These are phyloP conservation scores for Biancaea sappan DNA, from an alignment of 306 rosid genomes.

Conservation along the genomic window DNA sequence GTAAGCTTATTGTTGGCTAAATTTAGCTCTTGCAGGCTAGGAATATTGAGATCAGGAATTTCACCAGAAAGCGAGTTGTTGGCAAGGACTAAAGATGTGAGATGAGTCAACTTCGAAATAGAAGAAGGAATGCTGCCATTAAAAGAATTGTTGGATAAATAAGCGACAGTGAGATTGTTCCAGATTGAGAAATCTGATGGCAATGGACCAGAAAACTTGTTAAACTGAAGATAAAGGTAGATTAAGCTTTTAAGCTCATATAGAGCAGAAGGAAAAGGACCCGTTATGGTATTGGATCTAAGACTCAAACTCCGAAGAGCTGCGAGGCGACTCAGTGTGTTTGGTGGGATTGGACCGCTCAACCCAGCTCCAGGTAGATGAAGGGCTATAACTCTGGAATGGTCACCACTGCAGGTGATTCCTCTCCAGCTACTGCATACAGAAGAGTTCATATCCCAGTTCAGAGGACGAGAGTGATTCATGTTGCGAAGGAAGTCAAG, in stretches of 20 bases:
- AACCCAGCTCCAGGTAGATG: constrained; percentile 62
- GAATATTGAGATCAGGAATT: constrained; percentile 62
- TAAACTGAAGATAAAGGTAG: constrained; percentile 56
- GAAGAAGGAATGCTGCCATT: constrained; percentile 78
- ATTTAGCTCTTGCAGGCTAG: constrained; percentile 59
- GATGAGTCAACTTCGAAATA: constrained; percentile 63
- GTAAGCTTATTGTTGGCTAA: constrained; percentile 69
- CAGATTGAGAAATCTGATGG: constrained; percentile 74
- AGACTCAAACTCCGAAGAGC: constrained; percentile 64
- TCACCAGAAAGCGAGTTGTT: constrained; percentile 76
- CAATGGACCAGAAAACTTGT: constrained; percentile 74
- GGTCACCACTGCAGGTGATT: constrained; percentile 59
- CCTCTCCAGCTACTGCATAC: constrained; percentile 78
- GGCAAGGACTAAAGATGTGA: constrained; percentile 59
- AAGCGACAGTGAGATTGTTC: constrained; percentile 55
- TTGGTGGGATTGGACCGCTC: constrained; percentile 64
- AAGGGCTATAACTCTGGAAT: constrained; percentile 58
- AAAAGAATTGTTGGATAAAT: constrained; percentile 73
- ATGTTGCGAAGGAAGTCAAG: constrained; percentile 67
- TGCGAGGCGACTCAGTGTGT: constrained; percentile 69
- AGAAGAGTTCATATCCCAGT: constrained; percentile 58
- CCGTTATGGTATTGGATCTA: constrained; percentile 57
- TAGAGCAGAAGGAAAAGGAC: constrained; percentile 73
- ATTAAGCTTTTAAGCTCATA: constrained; percentile 52
- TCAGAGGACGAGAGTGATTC: constrained; percentile 53